These are phyloP conservation scores for Phialophora chinensis DNA, from an alignment of 2,329 filamentous ascomycete genomes.

Conservation along the genomic window DNA sequence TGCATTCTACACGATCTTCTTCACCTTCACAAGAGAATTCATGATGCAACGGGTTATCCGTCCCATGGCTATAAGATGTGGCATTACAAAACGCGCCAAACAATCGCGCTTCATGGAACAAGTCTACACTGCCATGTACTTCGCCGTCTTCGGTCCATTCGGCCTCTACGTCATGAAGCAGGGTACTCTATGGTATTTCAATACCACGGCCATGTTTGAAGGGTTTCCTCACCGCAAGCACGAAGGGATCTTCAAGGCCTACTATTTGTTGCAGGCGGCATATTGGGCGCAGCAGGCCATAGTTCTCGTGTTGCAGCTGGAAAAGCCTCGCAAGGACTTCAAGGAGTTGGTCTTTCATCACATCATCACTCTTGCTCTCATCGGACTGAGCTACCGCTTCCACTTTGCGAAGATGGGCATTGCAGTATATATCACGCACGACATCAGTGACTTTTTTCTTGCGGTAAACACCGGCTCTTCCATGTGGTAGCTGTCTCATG, in stretches of 20 bases:
- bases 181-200: conserved; percentile 78
- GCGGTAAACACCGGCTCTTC: conserved; percentile 63
- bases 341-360: conserved; percentile 87
- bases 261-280: conserved; percentile 85
- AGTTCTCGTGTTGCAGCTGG: conserved; percentile 78
- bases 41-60: conserved; percentile 84
- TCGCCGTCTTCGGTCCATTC: conserved; percentile 74
- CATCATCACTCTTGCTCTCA: conserved; percentile 78
- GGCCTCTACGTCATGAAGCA: conserved; percentile 84
- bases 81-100: conserved; percentile 72
- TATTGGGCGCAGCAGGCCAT: conserved; percentile 92
- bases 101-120: conserved; percentile 91
- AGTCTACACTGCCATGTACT: conserved; percentile 86
- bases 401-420: conserved; percentile 91
- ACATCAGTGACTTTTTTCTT: conserved; percentile 89
- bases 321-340: conserved; percentile 89
- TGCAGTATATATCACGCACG: conserved; percentile 86
- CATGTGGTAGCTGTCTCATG: conserved; percentile 12
- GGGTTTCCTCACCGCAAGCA: conserved; percentile 78
- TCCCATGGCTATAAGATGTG: conserved; percentile 70
- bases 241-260: conserved; percentile 80
- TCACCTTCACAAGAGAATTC: conserved; percentile 88
- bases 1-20: conserved; percentile 78
- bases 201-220: conserved; percentile 83
- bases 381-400: conserved; percentile 82